Base-by-base conservation (phyloP, 164 flowering plant genomes). In the Tinospora cordifolia region DNA sequence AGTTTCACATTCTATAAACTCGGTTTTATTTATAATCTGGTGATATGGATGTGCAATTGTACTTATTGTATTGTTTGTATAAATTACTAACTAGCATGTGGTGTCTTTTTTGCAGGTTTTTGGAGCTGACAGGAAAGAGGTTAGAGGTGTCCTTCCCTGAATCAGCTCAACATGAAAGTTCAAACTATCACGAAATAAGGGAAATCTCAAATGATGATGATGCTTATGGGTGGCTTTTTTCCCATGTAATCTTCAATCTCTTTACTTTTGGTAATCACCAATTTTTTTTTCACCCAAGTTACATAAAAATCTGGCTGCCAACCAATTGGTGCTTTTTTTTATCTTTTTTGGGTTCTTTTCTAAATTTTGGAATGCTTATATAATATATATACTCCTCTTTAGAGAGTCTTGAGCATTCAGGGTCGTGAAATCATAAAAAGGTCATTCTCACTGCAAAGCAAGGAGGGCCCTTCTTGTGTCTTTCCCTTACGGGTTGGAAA, bases 51-150 rank as follows among this genome's bases (percentile, higher is more conserved):
- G 60, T 54, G 24, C 24, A 19, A n/a, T n/a, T n/a, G n/a, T n/a
- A n/a, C n/a, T n/a, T 54, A n/a, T 54, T 21, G 22, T 54, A 22
- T 54, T 54, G 25, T 22, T 54, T 21, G n/a, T n/a, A n/a, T n/a
- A n/a, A 54, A 54, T 6, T 9, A 7, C 24, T 54, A 24, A 54
- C 60, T n/a, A 13, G 54, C 54, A 10, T 3, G n/a, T 54, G n/a
- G n/a, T 54, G 60, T 2, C 59, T 1, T 21, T 63, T 41, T 63
- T 75, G 76, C 90, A 92, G 98, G 66, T 83, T 36, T 90, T 51
- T 76, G 98, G 98, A 76, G 81, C 92, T 14, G 98, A 92, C 68
- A 79, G 93, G 84, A 88, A 90, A 75, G 87, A 86, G 79, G 77
- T 88, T 44, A 84, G 79, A 72, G 81, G 82, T 63, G 82, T 79